A percentile compares a stretch with the other conserved stretches of the same genome.
phyloP scores from a whole-genome alignment of 2,329 filamentous ascomycete species.

The Cordyceps pruinosa region DNA sequence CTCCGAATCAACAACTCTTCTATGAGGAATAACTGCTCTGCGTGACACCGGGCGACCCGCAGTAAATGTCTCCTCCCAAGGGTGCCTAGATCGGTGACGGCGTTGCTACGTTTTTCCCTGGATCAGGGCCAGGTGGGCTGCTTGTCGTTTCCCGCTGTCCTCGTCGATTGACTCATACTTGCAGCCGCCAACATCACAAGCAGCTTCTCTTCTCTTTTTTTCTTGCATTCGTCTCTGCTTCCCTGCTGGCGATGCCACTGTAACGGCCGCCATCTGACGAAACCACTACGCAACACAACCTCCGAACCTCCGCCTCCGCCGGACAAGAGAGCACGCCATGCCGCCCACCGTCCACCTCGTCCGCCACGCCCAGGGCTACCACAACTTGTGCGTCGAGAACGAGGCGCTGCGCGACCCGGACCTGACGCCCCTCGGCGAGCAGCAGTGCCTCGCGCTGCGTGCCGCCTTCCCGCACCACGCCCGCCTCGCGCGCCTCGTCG shows the following conservation, averaged over 20 bases:
- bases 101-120: not conserved
- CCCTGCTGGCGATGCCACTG: no score
- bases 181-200: no score
- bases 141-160: not conserved
- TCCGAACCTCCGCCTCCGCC: not conserved
- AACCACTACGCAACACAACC: no score
- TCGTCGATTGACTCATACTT: not conserved
- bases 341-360: slow-evolving; percentile 55
- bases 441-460: slow-evolving; percentile 63
- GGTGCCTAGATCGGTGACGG: not conserved
- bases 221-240: not conserved
- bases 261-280: no score
- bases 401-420: slow-evolving; percentile 69
- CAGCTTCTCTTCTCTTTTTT: not conserved
- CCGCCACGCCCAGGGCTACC: slow-evolving; percentile 70
- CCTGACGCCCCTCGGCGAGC: slow-evolving; percentile 66
- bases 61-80: slow-evolving; percentile 1
- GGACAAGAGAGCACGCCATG: no score
- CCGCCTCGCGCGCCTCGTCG: slow-evolving; percentile 61
- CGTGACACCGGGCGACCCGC: no score
- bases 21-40: no score
- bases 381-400: slow-evolving; percentile 68
- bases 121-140: not conserved
- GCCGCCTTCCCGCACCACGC: slow-evolving; percentile 57
- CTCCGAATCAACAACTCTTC: no score